phyloP scores from a whole-genome alignment of 345 rosid species.

The Balakata baccata region DNA sequence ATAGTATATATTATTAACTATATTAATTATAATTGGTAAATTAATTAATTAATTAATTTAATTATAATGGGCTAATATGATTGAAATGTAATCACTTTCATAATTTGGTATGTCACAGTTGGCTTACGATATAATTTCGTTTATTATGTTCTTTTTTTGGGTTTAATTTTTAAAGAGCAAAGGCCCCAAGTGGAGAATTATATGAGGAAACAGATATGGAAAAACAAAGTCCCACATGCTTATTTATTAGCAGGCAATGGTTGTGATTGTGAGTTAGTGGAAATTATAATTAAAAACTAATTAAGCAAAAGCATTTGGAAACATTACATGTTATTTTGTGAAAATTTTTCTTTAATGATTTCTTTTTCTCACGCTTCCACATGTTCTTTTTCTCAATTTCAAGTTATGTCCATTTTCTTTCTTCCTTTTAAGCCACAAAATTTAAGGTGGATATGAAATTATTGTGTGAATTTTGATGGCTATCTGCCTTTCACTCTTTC shows the following conservation, averaged over 20 bases:
- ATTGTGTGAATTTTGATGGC: too few relatives aligned
- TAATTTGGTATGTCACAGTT: constrained; percentile 9
- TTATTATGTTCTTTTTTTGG: not conserved
- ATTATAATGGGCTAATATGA: not conserved
- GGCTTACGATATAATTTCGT: not conserved
- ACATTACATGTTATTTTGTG: too few relatives aligned
- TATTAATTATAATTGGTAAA: too few relatives aligned
- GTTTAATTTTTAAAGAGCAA: not conserved
- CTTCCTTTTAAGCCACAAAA: not conserved
- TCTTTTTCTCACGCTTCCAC: not conserved
- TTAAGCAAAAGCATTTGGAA: too few relatives aligned
- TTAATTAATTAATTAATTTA: too few relatives aligned
- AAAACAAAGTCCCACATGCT: constrained; percentile 31
- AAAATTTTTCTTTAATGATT: too few relatives aligned
- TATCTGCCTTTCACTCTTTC: too few relatives aligned
- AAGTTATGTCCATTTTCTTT: not conserved
- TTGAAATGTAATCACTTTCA: constrained; percentile 1
- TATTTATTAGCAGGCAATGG: constrained; percentile 19
- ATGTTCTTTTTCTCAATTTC: not conserved
- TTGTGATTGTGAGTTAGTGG: constrained; percentile 11
- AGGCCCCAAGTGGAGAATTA: constrained; percentile 1
- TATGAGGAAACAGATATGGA: constrained; percentile 4
- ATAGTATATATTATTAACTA: not conserved
- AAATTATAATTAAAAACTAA: too few relatives aligned
- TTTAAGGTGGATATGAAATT: not conserved